Evolutionary conservation across 768 basidiomycete genomes (phyloP).

Genomic region (Psilocybe tampanensis): DNA sequence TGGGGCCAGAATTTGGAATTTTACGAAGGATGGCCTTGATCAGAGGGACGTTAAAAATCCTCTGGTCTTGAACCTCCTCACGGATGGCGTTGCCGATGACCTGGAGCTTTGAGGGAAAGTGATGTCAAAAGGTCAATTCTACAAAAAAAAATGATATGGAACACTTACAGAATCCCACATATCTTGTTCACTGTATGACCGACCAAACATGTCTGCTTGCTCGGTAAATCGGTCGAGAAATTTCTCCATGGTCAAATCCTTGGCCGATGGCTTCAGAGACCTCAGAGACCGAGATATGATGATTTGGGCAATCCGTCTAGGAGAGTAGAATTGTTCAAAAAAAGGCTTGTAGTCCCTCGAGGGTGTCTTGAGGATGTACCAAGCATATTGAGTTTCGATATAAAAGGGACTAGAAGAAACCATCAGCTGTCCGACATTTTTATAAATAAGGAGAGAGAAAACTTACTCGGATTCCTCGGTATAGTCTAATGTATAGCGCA

Average conservation of each 20-base stretch:
- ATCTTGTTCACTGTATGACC: conserved; percentile 34
- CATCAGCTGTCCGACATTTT: no score
- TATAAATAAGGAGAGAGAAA: conserved; percentile 2
- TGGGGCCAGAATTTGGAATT: conserved; percentile 5
- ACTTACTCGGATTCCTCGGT: conserved; percentile 51
- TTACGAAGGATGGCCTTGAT: conserved; percentile 28
- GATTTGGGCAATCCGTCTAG: conserved; percentile 53
- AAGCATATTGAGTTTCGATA: conserved; percentile 64
- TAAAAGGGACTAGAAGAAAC: conserved; percentile 55
- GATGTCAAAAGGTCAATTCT: background rate
- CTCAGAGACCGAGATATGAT: conserved; percentile 39
- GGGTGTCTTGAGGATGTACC: conserved; percentile 60
- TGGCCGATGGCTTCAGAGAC: conserved; percentile 19
- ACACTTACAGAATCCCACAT: conserved; percentile 33
- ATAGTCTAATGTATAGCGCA: conserved; percentile 55
- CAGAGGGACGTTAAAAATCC: conserved; percentile 24
- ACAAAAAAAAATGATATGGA: background rate
- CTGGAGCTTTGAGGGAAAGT: conserved; percentile 21
- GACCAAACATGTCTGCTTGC: conserved; percentile 37
- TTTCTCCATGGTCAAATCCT: conserved; percentile 27
- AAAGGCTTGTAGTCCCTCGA: conserved; percentile 43
- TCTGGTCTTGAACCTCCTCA: conserved; percentile 20
- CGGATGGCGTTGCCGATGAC: conserved; percentile 33
- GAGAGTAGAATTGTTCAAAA: conserved; percentile 51
- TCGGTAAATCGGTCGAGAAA: conserved; percentile 38